Conservation (phyloP, 1,284 basidiomycete species). For the Dichomitus squalens region DNA sequence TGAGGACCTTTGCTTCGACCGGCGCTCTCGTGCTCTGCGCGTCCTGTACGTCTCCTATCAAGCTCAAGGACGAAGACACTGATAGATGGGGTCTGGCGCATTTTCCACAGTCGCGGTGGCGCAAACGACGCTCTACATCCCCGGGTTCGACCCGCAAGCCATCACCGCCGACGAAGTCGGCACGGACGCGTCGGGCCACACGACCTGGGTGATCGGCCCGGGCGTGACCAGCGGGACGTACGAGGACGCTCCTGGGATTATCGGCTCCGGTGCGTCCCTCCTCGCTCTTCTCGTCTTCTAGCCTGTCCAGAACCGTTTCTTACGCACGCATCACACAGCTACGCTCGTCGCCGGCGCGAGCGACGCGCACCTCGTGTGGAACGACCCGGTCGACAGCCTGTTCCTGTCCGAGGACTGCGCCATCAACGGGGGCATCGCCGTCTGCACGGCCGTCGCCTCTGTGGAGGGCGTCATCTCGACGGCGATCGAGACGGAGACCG, state of each 20-base stretch:
- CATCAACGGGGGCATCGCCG: constrained; percentile 26
- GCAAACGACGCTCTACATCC: constrained; percentile 45
- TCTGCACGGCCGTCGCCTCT: constrained; percentile 27
- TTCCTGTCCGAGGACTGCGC: constrained; percentile 28
- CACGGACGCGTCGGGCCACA: constrained; percentile 41
- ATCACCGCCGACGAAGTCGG: constrained; percentile 43
- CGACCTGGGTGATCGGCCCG: constrained; percentile 44
- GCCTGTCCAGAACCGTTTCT: background rate
- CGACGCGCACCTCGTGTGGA: constrained; percentile 29
- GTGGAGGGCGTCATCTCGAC: constrained; percentile 10
- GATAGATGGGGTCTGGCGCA: background rate
- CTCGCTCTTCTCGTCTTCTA: background rate
- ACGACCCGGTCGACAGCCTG: constrained; percentile 14
- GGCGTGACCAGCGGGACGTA: constrained; percentile 38
- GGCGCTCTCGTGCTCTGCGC: background rate
- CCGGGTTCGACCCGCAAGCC: constrained; percentile 47
- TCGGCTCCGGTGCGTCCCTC: constrained; percentile 39
- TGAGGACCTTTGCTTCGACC: background rate
- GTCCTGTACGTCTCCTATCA: background rate
- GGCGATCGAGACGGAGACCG: constrained; percentile 23
- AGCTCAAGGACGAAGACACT: background rate
- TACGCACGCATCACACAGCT: constrained; percentile 17
- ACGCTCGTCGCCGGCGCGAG: constrained; percentile 33
- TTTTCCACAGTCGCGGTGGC: constrained; percentile 25
- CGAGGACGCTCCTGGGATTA: constrained; percentile 34